phyloP scores from a whole-genome alignment of 306 rosid species.

The Chamaecrista fasciculata region DNA sequence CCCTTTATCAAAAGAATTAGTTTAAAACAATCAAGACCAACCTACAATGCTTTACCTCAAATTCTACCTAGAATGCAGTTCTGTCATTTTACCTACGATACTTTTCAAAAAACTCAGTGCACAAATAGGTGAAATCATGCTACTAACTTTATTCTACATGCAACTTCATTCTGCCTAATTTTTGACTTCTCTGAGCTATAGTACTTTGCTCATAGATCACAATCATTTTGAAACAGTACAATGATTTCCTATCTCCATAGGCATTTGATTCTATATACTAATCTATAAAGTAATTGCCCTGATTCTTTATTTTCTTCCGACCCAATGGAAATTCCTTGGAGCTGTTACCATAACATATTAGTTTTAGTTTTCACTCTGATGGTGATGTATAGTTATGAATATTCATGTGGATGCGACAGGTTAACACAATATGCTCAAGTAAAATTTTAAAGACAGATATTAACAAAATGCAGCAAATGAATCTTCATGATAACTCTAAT shows the following conservation, averaged over 20 bases:
- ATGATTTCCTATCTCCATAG: background rate
- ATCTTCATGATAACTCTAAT: background rate
- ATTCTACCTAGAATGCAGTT: slow-evolving; percentile 34
- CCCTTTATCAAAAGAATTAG: slow-evolving; percentile 71
- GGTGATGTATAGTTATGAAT: background rate
- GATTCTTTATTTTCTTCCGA: slow-evolving; percentile 28
- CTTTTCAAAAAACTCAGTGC: slow-evolving; percentile 8
- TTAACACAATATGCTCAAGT: slow-evolving; percentile 9
- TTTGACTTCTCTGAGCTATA: slow-evolving; percentile 5
- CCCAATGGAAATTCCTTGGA: slow-evolving; percentile 4
- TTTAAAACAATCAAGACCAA: slow-evolving; percentile 40
- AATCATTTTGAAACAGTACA: background rate
- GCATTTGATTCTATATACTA: slow-evolving; percentile 6
- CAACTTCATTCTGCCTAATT: slow-evolving; percentile 22
- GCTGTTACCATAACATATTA: background rate
- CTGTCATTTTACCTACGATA: slow-evolving; percentile 11
- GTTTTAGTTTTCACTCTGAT: slow-evolving; percentile 16
- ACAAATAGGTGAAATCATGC: background rate
- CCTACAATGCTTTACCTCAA: slow-evolving; percentile 28
- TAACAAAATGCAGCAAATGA: background rate
- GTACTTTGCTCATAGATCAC: background rate
- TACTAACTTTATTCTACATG: background rate
- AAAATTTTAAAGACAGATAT: background rate
- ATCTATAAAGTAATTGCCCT: slow-evolving; percentile 14
- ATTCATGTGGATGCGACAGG: slow-evolving; percentile 17